Base-by-base conservation (phyloP, 164 flowering plant species). In the Saururus chinensis region DNA sequence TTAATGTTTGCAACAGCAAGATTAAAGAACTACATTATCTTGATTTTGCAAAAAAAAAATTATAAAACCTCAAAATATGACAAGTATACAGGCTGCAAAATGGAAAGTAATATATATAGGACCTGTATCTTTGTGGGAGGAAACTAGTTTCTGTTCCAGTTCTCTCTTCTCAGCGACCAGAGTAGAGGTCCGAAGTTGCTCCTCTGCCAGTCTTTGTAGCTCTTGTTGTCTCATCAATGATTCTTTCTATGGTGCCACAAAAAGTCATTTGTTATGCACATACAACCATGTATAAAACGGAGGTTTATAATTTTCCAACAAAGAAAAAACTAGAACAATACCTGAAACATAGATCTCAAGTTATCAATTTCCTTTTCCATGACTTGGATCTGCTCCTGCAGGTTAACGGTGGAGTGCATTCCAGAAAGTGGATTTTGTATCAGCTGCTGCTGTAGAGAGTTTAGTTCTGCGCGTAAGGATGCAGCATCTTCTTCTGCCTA, bases 401-500 rank as follows among this genome's bases (percentile, higher is more conserved):
- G 62, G 67, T 56, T 77, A 45, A 77, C 88, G 66, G 70, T 68
- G 22, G 88, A 67, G 49, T 77, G 52, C 8, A 77, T 66, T 61
- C 73, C 75, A 72, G 75, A 69, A 42, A 74, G 63, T 21, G 76
- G 66, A 72, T 76, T 71, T 63, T 58, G 76, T 79, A 81, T 77
- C 60, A 80, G 77, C 72, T 89, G 96, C 66, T 88, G 92, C 64
- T 89, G 98, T 56, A 93, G 70, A 13, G 74, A 77, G 72, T 86
- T 88, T 40, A 93, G 67, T 71, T 93, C 97, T 20, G 92, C 85
- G 80, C 97, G 84, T 76, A 93, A 67, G 52, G 96, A 70, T 51
- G 92, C 90, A 16, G 96, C 90, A 76, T 88, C 90, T 77, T 93
- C 96, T 73, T 93, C 97, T 26, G 98, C 95, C 97, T 93, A 76